A percentile compares a stretch with the other conserved stretches of the same genome.
Evolutionary conservation across 2,329 filamentous ascomycete species (phyloP).

Genomic region (Ophiosphaerella korrae): DNA sequence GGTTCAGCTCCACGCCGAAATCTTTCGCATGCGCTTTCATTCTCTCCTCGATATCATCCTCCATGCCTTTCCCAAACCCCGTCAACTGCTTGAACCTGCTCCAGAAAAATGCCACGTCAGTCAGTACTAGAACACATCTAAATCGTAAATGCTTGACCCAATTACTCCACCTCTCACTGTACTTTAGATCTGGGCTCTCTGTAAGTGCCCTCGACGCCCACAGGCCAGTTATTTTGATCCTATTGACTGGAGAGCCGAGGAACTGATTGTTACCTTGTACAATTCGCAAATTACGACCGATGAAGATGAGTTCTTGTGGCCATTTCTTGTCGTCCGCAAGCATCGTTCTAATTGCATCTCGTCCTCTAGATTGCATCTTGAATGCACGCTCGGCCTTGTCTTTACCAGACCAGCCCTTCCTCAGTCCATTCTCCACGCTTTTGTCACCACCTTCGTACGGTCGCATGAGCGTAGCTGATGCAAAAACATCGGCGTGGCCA

Average conservation of each 20-base stretch:
- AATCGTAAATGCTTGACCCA: conserved; percentile 83
- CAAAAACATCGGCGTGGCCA: conserved; percentile 86
- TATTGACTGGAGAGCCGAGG: conserved; percentile 84
- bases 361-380: conserved; percentile 77
- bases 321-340: conserved; percentile 85
- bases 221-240: conserved; percentile 89
- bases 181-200: conserved; percentile 69
- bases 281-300: conserved; percentile 88
- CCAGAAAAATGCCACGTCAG: conserved; percentile 83
- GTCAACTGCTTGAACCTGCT: conserved; percentile 78
- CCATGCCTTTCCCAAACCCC: conserved; percentile 82
- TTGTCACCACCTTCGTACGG: conserved; percentile 87
- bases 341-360: conserved; percentile 75
- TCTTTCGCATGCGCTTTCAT: conserved; percentile 90
- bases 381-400: conserved; percentile 68
- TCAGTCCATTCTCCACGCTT: conserved; percentile 65
- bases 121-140: conserved; percentile 72
- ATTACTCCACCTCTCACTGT: conserved; percentile 68
- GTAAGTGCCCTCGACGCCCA: conserved; percentile 89
- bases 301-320: conserved; percentile 90
- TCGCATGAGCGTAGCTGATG: conserved; percentile 83
- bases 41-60: conserved; percentile 86
- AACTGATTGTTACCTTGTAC: conserved; percentile 94
- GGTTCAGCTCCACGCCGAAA: conserved; percentile 88
- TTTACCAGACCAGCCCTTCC: conserved; percentile 57